Evolutionary conservation across 345 rosid genomes (phyloP).

Genomic region (Citrus maxima): DNA sequence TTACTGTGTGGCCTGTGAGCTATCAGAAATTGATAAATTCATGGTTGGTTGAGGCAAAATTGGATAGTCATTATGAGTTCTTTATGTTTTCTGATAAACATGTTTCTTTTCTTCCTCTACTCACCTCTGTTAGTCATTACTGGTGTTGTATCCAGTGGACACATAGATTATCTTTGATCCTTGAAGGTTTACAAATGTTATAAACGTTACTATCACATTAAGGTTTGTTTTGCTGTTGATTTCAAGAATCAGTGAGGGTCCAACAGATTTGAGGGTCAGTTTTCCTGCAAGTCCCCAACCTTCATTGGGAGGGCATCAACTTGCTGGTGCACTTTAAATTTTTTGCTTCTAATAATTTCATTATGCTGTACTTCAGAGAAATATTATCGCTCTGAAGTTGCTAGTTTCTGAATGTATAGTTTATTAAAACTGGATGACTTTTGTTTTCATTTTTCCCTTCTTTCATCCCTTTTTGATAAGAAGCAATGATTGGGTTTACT

Average conservation of each 20-base stretch:
- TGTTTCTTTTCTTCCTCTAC: neutral
- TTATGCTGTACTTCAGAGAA: neutral
- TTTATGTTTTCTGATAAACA: neutral
- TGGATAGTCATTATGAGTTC: neutral
- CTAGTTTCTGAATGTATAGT: neutral
- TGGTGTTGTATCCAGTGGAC: neutral
- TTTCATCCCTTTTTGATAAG: neutral
- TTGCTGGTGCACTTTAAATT: neutral
- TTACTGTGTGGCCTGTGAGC: neutral
- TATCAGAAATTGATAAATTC: neutral
- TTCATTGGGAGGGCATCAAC: neutral
- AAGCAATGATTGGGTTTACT: neutral
- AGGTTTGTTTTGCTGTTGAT: neutral
- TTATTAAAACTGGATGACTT: neutral
- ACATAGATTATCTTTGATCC: neutral
- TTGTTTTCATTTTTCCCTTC: neutral
- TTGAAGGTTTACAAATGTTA: neutral
- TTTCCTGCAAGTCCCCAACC: neutral
- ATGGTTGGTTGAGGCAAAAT: neutral
- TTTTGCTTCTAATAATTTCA: neutral
- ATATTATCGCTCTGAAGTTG: neutral
- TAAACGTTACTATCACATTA: neutral
- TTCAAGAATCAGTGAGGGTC: neutral
- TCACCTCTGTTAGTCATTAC: neutral
- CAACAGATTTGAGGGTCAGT: neutral